Evolutionary conservation across 1,139 yeast genomes (phyloP), one percentile per base, ranked within the genome.

Genomic region (Fermentozyma sake): DNA sequence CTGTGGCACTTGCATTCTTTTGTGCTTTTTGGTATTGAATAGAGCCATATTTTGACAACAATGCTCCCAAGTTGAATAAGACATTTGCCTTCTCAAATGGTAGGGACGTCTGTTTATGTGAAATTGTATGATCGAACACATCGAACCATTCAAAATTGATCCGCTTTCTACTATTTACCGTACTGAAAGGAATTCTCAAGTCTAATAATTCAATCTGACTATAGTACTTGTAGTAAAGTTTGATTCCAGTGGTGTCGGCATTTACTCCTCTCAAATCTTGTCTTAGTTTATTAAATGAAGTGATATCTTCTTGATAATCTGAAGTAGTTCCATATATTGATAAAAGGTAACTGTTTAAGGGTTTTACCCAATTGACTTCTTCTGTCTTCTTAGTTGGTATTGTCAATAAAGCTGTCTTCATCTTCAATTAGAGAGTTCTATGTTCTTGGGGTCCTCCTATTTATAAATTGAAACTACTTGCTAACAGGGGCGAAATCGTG

Each of bases 31-130:
- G 43, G 32, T 64, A 63, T 29, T 76, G 62, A 4, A 68, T 42
- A 1, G 75, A 66, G 0, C 83, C 96, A 27, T 80, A 48, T 28
- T 47, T 50, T 14, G 61, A 50, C 24, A 66, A 45, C 18, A 60
- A 37, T 0, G 70, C 50, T 1, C 57, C 72, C 23, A 63, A 56
- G 46, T 89, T 89, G 63, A 79, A 91, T 32, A 91, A 61, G 2
- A 82, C 60, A 16, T 85, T 76, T 2, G 96, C 96, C 56, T 91
- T 91, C 48, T 91, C 98, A 49, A 84, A 89, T 0, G 96, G 89
- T 28, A 86, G 50, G 7, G 80, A 73, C 22, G 67, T 59, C 22
- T 72, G 72, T 13, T 62, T 54, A 31, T 66, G 68, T 4, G 68
- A 53, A 3, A 62, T 50, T 1, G 51, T 33, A 4, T 54, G 48